phyloP scores from a whole-genome alignment of 345 rosid genomes.

The Linum lewisii region DNA sequence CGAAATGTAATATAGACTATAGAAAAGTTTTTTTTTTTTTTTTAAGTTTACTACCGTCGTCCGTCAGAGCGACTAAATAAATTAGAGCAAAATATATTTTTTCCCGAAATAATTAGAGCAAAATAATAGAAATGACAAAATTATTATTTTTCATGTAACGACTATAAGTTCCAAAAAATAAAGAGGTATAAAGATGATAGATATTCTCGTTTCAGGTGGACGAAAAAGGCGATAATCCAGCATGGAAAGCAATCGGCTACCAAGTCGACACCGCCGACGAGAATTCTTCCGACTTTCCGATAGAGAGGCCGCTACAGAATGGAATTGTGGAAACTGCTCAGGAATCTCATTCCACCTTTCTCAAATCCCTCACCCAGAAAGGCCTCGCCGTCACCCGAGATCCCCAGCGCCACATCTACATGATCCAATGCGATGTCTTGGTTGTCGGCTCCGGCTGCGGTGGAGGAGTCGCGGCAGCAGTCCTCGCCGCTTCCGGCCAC shows the following conservation, averaged over 20 bases:
- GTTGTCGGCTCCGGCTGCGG: constrained; percentile 89
- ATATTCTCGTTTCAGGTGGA: constrained; percentile 34
- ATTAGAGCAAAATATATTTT: too few species aligned
- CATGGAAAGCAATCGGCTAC: constrained; percentile 76
- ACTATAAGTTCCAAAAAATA: too few species aligned
- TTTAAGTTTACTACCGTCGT: too few species aligned
- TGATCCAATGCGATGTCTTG: constrained; percentile 65
- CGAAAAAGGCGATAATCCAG: constrained; percentile 49
- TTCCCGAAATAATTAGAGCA: too few species aligned
- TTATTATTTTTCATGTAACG: too few species aligned
- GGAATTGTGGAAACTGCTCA: constrained; percentile 55
- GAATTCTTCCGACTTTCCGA: constrained; percentile 6
- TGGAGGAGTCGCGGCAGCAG: constrained; percentile 86
- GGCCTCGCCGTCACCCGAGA: constrained; percentile 42
- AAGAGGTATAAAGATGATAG: neutral
- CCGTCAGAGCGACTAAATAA: too few species aligned
- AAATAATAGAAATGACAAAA: too few species aligned
- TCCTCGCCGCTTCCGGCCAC: constrained; percentile 58
- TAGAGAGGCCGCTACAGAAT: constrained; percentile 58
- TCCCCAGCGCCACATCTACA: constrained; percentile 17
- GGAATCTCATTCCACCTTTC: constrained; percentile 36
- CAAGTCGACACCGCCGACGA: constrained; percentile 15
- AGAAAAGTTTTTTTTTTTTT: too few species aligned
- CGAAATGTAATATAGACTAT: too few species aligned
- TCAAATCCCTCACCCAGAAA: constrained; percentile 39